These are phyloP conservation scores for Lotus japonicus DNA, from an alignment of 306 rosid genomes.

Conservation along the genomic window DNA sequence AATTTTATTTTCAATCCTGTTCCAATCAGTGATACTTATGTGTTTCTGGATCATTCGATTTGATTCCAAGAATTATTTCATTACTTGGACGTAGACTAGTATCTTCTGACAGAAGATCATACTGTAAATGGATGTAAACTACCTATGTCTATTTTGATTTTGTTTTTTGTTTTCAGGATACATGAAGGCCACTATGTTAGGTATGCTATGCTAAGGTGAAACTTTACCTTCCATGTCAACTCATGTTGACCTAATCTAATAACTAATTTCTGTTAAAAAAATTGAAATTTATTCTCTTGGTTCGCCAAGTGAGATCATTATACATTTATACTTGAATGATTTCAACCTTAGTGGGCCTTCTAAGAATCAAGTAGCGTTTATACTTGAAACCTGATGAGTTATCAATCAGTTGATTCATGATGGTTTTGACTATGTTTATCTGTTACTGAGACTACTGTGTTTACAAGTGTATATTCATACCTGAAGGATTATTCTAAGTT, in stretches of 20 bases:
- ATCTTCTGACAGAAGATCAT: conserved; percentile 2
- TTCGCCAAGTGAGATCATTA: not conserved
- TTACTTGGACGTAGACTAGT: not conserved
- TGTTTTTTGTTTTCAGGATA: not conserved
- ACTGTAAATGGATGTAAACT: not conserved
- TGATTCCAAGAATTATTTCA: not conserved
- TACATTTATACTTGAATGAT: not conserved
- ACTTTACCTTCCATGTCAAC: not conserved
- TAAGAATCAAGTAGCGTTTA: not conserved
- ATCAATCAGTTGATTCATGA: not conserved
- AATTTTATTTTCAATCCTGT: not conserved
- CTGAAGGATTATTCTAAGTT: not conserved
- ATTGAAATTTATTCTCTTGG: not conserved
- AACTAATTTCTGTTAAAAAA: not conserved
- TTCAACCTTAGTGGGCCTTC: conserved; percentile 3
- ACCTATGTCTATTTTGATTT: not conserved
- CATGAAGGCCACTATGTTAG: not conserved
- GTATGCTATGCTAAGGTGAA: not conserved
- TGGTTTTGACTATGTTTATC: not conserved
- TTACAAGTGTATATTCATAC: not conserved
- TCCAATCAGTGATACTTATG: too few species aligned
- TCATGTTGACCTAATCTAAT: conserved; percentile 14
- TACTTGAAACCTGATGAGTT: not conserved
- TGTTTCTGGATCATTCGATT: not conserved
- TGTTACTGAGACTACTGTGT: not conserved